Base-by-base conservation (phyloP, 352 stramenopile species). In the Pythium rishiriense region DNA sequence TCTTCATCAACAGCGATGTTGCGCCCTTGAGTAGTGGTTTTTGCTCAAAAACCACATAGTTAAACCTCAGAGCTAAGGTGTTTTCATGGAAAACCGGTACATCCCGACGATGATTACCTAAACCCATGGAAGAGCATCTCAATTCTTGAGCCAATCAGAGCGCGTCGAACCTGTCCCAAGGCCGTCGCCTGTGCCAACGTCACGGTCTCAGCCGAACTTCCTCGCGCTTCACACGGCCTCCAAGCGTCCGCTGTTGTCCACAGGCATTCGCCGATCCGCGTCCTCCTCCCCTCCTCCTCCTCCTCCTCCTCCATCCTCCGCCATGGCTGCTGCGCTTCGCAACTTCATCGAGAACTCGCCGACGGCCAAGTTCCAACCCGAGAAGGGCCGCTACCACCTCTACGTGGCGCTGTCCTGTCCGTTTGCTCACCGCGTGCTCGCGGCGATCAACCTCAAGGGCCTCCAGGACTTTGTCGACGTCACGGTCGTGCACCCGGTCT, bases 381-480 rank as follows among this genome's bases (percentile, higher is more conserved):
- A 87, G 47, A 74, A 73, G n/a, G 77, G 60, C 15, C 78, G 80
- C 25, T 89, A 99, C 72, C 94, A 98, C 74, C 72, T 99, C 24
- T 98, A 98, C 75, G 77, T 98, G 3, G 82, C 88, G 11, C 86
- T 91, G 55, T 91, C 93, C 31, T 99, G 96, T 73, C 96, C 97
- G 24, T 88, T 79, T 26, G 78, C 76, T 1, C 78, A 73, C 39
- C 74, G 76, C 19, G 81, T 76, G 12, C 63, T 97, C 1, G 74
- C 90, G 2, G 81, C 94, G 9, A 78, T 85, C 53, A 76, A 89
- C 11, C 69, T 99, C 26, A 98, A 98, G 67, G 93, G 92, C 0
- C 76, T 99, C 8, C 68, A 98, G 55, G 81, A 98, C 68, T 68
- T 87, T 33, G 89, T 99, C 66, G 78, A 70, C 0, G 51, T 98